A percentile compares a stretch with the other conserved stretches of the same genome.
Evolutionary conservation across 2,329 filamentous ascomycete genomes (phyloP).

Genomic region (Penicillium hesseltinei): DNA sequence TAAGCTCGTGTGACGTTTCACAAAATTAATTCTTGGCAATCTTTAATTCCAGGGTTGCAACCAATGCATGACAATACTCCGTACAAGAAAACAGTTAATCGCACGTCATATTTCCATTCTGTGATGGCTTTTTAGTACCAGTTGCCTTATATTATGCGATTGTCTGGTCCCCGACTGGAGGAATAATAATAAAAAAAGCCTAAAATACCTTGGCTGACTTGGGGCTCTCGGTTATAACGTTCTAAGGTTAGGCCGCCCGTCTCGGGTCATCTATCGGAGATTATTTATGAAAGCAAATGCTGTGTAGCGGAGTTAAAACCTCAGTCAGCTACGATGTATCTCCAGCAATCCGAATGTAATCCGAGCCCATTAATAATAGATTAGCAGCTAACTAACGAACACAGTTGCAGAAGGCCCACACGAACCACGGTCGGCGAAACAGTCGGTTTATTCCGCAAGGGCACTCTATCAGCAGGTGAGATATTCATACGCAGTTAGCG

Average conservation of each 20-base stretch:
- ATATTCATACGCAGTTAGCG: conserved; percentile 24
- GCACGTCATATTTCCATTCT: not conserved
- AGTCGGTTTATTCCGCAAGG: conserved; percentile 26
- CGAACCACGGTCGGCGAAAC: conserved; percentile 21
- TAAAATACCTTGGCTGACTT: not conserved
- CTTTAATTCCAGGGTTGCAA: conserved; percentile 34
- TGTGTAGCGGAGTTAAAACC: not conserved
- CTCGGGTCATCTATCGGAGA: conserved; percentile 1
- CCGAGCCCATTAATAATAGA: conserved; percentile 1
- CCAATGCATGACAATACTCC: conserved; percentile 21
- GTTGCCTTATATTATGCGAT: not conserved
- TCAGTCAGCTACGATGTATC: not conserved
- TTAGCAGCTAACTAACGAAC: conserved; percentile 1
- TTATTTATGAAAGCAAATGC: conserved; percentile 2
- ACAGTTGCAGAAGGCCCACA: conserved; percentile 8
- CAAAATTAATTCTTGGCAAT: conserved; percentile 29
- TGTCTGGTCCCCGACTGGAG: not conserved
- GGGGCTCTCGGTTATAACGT: not conserved
- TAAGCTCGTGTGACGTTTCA: conserved; percentile 41
- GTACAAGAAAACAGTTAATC: conserved; percentile 19
- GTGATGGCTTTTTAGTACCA: not conserved
- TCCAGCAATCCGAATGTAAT: not conserved
- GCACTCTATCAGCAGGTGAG: conserved; percentile 9
- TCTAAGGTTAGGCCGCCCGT: not conserved
- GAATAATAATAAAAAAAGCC: not conserved